Conservation (phyloP, 78 protist genomes). For the Dictyostelium firmibasis region DNA sequence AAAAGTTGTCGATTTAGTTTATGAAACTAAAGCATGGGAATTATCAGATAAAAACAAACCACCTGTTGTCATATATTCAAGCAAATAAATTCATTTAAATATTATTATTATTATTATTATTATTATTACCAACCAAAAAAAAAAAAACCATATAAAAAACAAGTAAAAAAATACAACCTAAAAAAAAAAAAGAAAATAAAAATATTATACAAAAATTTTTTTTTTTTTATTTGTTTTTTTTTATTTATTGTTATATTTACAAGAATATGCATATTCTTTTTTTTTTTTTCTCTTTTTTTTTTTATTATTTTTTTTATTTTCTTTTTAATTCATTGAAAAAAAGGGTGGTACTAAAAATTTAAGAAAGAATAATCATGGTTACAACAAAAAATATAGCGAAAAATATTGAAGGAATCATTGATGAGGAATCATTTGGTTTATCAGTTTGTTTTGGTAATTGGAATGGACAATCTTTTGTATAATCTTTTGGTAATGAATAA, state of each 20-base stretch:
- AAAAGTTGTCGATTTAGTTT: slow-evolving; percentile 28
- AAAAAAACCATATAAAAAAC: not conserved
- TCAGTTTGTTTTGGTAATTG: not conserved
- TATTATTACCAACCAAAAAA: not conserved
- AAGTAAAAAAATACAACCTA: too few relatives aligned
- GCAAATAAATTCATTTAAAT: not conserved
- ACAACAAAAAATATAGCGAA: not conserved
- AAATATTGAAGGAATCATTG: not conserved
- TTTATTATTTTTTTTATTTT: not conserved
- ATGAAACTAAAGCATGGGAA: slow-evolving; percentile 40
- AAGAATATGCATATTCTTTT: too few relatives aligned
- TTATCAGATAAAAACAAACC: slow-evolving; percentile 54
- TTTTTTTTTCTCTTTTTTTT: not conserved
- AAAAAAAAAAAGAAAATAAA: too few relatives aligned
- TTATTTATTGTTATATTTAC: too few relatives aligned
- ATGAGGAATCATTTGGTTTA: not conserved
- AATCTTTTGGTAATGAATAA: not conserved
- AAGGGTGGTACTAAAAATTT: not conserved
- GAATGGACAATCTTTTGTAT: not conserved
- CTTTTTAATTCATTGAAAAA: not conserved
- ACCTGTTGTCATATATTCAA: slow-evolving; percentile 6
- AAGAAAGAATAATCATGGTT: not conserved
- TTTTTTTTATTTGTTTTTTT: too few relatives aligned
- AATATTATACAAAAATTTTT: too few relatives aligned
- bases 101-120: too few relatives aligned